These are phyloP conservation scores for Colletotrichum graminicola DNA, from an alignment of 2,329 filamentous ascomycete species.

Conservation along the genomic window DNA sequence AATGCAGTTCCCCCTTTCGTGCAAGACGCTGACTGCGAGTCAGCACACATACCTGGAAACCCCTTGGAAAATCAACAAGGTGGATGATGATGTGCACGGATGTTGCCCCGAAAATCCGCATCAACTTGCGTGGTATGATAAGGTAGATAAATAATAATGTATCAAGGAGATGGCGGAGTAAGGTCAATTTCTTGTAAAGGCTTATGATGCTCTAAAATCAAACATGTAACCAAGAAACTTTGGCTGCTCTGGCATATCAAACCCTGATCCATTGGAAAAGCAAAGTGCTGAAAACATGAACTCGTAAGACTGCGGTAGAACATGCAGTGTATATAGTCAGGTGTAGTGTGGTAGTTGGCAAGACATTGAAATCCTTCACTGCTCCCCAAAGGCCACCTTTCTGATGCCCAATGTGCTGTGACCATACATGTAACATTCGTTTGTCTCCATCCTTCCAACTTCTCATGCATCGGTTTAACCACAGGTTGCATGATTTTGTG, in stretches of 20 bases:
- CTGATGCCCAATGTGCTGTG: no score
- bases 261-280: background rate
- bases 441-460: background rate
- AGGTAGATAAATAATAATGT: conserved; percentile 7
- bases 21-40: conserved; percentile 1
- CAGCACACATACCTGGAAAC: no score
- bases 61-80: no score
- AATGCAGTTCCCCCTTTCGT: conserved; percentile 7
- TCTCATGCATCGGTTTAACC: rapidly evolving
- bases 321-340: background rate
- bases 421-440: no score
- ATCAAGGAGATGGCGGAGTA: conserved; percentile 35
- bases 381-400: no score
- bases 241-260: no score
- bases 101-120: background rate
- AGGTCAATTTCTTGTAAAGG: background rate
- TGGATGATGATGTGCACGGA: conserved; percentile 8
- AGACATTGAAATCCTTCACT: background rate
- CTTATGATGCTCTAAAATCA: conserved; percentile 10
- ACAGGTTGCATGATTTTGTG: no score
- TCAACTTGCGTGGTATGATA: no score
- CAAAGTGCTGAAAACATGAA: background rate
- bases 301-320: background rate
- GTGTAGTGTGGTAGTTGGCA: background rate
- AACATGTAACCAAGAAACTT: background rate